Conservation (phyloP, 2,329 filamentous ascomycete genomes). For the Thermoascus crustaceus region DNA sequence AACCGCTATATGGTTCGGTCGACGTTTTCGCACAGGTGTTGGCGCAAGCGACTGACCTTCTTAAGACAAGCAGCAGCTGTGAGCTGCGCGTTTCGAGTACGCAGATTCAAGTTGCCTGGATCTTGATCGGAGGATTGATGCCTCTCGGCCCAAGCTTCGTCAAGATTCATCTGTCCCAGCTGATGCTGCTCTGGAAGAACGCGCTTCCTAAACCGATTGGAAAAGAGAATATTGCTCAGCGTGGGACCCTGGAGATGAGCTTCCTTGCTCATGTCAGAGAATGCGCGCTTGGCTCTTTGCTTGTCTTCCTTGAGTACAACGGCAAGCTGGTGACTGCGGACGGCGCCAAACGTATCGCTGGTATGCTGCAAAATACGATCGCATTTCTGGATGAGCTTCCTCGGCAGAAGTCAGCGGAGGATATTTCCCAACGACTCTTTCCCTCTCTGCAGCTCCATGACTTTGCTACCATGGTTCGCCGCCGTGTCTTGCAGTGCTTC, state of each 20-base stretch:
- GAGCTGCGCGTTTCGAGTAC: conserved; percentile 86
- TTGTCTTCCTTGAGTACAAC: conserved; percentile 91
- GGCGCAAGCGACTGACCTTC: conserved; percentile 78
- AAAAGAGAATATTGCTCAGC: conserved; percentile 78
- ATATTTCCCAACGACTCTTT: conserved; percentile 72
- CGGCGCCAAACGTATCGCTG: conserved; percentile 82
- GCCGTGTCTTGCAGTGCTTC: conserved; percentile 90
- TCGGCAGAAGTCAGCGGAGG: conserved; percentile 74
- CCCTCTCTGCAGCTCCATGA: conserved; percentile 84
- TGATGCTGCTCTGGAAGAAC: conserved; percentile 94
- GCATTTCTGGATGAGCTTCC: conserved; percentile 81
- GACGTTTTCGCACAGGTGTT: conserved; percentile 90
- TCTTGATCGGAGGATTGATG: conserved; percentile 92
- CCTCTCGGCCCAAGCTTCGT: conserved; percentile 95
- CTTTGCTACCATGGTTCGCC: conserved; percentile 83
- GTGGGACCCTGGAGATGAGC: conserved; percentile 78
- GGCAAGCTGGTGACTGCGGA: conserved; percentile 84
- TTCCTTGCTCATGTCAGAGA: conserved; percentile 93
- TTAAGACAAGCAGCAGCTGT: conserved; percentile 87
- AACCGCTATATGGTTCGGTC: conserved; percentile 87
- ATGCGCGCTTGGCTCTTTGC: conserved; percentile 82
- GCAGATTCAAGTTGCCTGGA: conserved; percentile 97
- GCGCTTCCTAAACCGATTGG: conserved; percentile 89
- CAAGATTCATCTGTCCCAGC: conserved; percentile 92
- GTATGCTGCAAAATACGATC: conserved; percentile 92